A percentile compares a stretch with the other conserved stretches of the same genome.
These are phyloP conservation scores for Monosporascus ibericus DNA, from an alignment of 2,329 filamentous ascomycete genomes.

Conservation along the genomic window DNA sequence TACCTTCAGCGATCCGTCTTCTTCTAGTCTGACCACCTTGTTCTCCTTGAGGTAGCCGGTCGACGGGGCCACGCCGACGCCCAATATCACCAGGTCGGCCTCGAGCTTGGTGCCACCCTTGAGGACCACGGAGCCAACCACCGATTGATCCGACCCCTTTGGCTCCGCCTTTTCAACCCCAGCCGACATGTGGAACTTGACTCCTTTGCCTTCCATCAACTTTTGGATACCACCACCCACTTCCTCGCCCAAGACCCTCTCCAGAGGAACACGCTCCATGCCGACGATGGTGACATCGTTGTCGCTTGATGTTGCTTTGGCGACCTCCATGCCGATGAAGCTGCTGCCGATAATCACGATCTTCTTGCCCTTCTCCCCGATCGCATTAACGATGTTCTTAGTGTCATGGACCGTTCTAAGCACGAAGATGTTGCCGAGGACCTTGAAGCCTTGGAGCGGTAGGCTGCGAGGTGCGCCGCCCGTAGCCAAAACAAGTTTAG, in stretches of 20 bases:
- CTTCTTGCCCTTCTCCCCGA: constrained; percentile 82
- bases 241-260: constrained; percentile 75
- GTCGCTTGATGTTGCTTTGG: constrained; percentile 70
- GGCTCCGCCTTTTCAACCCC: constrained; percentile 78
- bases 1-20: constrained; percentile 80
- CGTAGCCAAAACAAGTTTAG: constrained; percentile 84
- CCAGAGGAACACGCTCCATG: constrained; percentile 79
- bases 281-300: constrained; percentile 84
- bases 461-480: constrained; percentile 73
- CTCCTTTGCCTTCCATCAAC: constrained; percentile 74
- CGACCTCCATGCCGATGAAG: constrained; percentile 98
- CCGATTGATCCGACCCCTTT: constrained; percentile 58
- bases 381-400: constrained; percentile 69
- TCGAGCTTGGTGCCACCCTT: constrained; percentile 81
- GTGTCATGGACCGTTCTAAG: constrained; percentile 73
- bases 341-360: constrained; percentile 87
- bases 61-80: constrained; percentile 80
- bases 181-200: constrained; percentile 81
- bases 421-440: constrained; percentile 79
- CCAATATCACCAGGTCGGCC: constrained; percentile 86
- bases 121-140: constrained; percentile 74
- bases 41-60: constrained; percentile 78
- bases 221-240: constrained; percentile 78
- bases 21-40: constrained; percentile 60
- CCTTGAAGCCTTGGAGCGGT: constrained; percentile 79